Evolutionary conservation across 495 filamentous ascomycete species (phyloP), one percentile per base, ranked within the genome.

Genomic region (Hyphodiscus hymeniophilus): DNA sequence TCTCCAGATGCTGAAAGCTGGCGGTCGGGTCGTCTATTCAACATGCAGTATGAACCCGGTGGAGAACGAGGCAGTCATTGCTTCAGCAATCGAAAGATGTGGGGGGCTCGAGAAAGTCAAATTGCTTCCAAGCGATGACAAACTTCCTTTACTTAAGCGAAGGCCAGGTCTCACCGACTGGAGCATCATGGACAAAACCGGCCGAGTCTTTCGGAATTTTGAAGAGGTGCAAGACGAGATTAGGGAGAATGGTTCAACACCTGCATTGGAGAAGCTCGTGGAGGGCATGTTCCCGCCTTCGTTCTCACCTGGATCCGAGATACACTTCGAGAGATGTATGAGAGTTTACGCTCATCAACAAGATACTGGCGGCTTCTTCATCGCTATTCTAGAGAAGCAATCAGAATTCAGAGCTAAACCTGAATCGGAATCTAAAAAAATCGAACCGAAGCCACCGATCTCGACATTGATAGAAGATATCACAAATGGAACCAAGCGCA

Each of bases 41-140:
- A 97, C 92, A 13, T 98, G 92, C 71, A 94, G 87, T 64, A 85
- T 98, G 84, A 98, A 96, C 65, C 91, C 92, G 0, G 74, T 97
- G 18, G 92, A 98, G 64, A 94, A 98, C 60, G 92, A 98, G 69
- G 85, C 94, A n/a, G 89, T 97, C 17, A 67, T 98, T 47, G 74
- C 85, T 2, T 71, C 67, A 41, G 91, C 94, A 3, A 94, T 97
- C 56, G 85, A 89, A 50, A 77, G 89, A 34, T 97, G 90, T 57
- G 92, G 92, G 50, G 92, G 92, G 7, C 60, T 77, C 2, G 74
- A 76, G 20, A 94, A 91, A 57, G 84, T 97, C 30, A 70, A 79
- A 40, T 80, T 99, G 36, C 59, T 97, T 38, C 87, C 95, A 57
- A 90, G 83, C 70, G 82, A 76, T 60, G 72, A 83, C 48, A 74